These are phyloP conservation scores for Picea abies DNA, from an alignment of 83 land plant genomes.

Conservation along the genomic window DNA sequence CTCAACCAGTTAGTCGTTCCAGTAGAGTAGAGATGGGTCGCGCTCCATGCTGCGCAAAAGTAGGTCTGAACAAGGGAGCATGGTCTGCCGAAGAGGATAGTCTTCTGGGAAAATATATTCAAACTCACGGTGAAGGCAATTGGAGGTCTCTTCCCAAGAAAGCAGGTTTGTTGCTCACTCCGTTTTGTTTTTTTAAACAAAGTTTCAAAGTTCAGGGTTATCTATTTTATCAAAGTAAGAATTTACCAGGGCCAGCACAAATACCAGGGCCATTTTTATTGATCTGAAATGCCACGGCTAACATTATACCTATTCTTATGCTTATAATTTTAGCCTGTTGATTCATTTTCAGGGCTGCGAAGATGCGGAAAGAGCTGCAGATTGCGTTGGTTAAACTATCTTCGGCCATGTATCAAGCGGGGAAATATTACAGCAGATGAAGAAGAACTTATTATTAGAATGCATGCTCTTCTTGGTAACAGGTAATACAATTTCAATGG, in stretches of 20 bases:
- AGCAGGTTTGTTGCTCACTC: neutral
- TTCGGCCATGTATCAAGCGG: conserved; percentile 16
- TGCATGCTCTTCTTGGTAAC: conserved; percentile 6
- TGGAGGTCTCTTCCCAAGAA: conserved; percentile 12
- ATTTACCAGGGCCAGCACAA: too few species aligned
- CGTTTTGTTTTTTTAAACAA: too few species aligned
- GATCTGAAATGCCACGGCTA: too few species aligned
- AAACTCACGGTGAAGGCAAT: conserved; percentile 2
- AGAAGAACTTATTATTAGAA: conserved; percentile 21
- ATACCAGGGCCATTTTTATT: too few species aligned
- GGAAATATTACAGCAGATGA: conserved; percentile 21
- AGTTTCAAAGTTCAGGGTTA: too few species aligned
- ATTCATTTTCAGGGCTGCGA: neutral
- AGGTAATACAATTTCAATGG: neutral
- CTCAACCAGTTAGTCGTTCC: too few species aligned
- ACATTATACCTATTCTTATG: too few species aligned
- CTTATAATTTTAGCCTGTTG: neutral
- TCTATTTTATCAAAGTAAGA: too few species aligned
- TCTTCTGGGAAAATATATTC: neutral
- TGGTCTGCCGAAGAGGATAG: conserved; percentile 10
- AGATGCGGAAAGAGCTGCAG: neutral
- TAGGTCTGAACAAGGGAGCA: conserved; percentile 9
- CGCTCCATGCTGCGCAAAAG: conserved; percentile 3
- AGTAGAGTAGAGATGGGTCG: neutral
- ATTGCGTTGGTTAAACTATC: conserved; percentile 19